A percentile compares a stretch with the other conserved stretches of the same genome.
Conservation (phyloP, 2,329 filamentous ascomycete species). For the Fusarium sp. region DNA sequence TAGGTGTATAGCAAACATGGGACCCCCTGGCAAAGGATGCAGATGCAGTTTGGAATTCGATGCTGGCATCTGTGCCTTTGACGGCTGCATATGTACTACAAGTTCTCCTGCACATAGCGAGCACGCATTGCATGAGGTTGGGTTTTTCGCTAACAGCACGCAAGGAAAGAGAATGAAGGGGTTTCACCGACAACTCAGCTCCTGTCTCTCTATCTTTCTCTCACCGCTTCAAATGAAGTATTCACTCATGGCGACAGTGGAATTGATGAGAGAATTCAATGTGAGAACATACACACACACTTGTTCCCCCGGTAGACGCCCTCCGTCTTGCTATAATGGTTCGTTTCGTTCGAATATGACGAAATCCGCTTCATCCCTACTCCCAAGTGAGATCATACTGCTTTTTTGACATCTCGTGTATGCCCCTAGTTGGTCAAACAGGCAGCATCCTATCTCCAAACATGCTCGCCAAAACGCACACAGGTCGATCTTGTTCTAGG, state of each 20-base stretch:
- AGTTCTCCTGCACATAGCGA: neutral
- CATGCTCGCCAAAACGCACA: conserved; percentile 7
- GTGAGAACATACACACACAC: neutral
- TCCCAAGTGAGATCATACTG: conserved; percentile 15
- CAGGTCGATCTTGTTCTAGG: conserved; percentile 22
- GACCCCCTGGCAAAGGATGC: neutral
- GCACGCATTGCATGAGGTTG: conserved; percentile 13
- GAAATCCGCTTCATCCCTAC: conserved; percentile 15
- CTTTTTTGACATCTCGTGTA: conserved; percentile 17
- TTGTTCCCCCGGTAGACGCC: neutral
- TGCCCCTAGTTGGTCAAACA: conserved; percentile 7
- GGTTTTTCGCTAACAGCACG: conserved; percentile 2
- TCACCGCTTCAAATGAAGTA: conserved; percentile 23
- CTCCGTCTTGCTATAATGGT: neutral
- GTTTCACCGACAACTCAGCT: conserved; percentile 19
- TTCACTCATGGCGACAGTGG: neutral
- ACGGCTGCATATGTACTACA: conserved; percentile 11
- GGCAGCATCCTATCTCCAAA: conserved; percentile 6
- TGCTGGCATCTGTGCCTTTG: conserved; percentile 24
- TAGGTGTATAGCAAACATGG: conserved; percentile 7
- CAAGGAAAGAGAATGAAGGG: neutral
- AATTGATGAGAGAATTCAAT: neutral
- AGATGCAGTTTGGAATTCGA: conserved; percentile 22
- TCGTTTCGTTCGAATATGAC: conserved; percentile 11
- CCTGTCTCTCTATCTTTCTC: neutral